These are phyloP conservation scores for Paramecium sonneborni DNA, from an alignment of 73 alveolate genomes.

Conservation along the genomic window DNA sequence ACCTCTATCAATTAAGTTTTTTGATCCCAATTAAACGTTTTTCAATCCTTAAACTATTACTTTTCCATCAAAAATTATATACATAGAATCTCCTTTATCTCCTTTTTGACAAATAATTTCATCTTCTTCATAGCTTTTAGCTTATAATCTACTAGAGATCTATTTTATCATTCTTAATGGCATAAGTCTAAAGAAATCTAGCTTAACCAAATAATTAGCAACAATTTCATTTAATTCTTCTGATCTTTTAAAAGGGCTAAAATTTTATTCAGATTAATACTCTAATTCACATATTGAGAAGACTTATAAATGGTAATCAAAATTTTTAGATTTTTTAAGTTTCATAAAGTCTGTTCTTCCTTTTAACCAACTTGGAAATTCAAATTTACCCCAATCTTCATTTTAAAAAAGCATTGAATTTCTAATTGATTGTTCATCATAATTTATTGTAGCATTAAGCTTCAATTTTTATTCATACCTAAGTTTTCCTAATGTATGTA, in stretches of 20 bases:
- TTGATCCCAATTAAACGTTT: neutral
- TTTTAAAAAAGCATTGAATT: neutral
- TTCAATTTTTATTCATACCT: neutral
- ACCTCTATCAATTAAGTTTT: neutral
- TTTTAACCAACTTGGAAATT: constrained; percentile 27
- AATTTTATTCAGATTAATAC: neutral
- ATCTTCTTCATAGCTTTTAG: neutral
- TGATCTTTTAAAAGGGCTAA: neutral
- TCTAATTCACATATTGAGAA: constrained; percentile 59
- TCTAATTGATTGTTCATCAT: neutral
- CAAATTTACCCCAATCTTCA: constrained; percentile 2
- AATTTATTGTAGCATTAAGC: neutral
- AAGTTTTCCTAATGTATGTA: neutral
- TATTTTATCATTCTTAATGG: neutral
- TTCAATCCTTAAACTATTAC: neutral
- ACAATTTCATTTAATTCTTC: neutral
- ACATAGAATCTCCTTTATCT: constrained; percentile 3
- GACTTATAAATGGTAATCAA: neutral
- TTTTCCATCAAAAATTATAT: neutral
- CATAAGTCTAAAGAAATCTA: constrained; percentile 28
- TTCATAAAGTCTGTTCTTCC: neutral
- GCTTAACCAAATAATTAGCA: neutral
- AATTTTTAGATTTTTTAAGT: neutral
- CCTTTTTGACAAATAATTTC: constrained; percentile 3
- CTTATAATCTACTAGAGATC: neutral